Conservation (phyloP, 495 filamentous ascomycete species). For the Immersiella caudata region DNA sequence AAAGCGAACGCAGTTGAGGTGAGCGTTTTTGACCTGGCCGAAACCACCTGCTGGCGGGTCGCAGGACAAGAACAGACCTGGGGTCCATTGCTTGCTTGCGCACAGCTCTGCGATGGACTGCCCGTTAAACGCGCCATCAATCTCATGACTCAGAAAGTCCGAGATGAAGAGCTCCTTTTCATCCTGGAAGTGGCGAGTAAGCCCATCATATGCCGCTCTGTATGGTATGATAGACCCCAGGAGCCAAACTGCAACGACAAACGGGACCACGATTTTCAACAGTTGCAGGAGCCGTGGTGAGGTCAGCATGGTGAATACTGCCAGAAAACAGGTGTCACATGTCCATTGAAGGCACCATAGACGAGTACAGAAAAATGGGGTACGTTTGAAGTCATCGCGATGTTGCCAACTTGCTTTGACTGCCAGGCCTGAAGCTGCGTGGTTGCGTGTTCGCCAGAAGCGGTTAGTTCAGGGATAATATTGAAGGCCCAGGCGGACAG, state of each 20-base stretch:
- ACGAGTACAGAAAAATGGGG: neutral
- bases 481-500: neutral
- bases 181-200: slow-evolving; percentile 30
- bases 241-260: slow-evolving; percentile 25
- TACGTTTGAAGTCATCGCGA: neutral
- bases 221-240: slow-evolving; percentile 23
- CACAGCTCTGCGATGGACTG: slow-evolving; percentile 32
- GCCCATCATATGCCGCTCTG: slow-evolving; percentile 21
- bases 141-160: slow-evolving; percentile 31
- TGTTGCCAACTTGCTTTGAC: neutral
- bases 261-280: slow-evolving; percentile 26
- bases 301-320: slow-evolving; percentile 25
- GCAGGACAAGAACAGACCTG: slow-evolving; percentile 38
- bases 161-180: slow-evolving; percentile 35
- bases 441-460: neutral
- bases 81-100: slow-evolving; percentile 34
- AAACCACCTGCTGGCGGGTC: slow-evolving; percentile 35
- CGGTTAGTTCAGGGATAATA: neutral
- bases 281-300: slow-evolving; percentile 23
- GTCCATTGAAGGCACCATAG: neutral
- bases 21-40: slow-evolving; percentile 36
- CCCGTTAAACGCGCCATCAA: slow-evolving; percentile 40
- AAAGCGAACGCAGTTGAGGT: slow-evolving; percentile 42
- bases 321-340: neutral
- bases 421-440: neutral